These are phyloP conservation scores for Alectoria sarmentosa DNA, from an alignment of 495 filamentous ascomycete genomes.

Conservation along the genomic window DNA sequence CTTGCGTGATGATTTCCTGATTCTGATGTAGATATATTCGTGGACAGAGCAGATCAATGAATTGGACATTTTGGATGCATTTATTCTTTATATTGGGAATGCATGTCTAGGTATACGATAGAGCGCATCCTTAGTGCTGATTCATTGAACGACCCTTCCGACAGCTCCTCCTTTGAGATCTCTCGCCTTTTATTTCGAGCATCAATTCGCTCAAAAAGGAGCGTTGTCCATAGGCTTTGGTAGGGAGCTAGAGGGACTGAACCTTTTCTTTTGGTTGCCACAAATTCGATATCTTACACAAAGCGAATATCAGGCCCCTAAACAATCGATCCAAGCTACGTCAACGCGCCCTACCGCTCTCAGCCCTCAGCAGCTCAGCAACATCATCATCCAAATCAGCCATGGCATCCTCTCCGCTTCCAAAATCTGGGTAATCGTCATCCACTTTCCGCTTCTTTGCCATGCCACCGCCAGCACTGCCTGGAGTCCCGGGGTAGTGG, in stretches of 20 bases:
- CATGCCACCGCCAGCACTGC: conserved; percentile 34
- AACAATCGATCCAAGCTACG: not conserved
- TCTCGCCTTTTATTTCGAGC: too few species aligned
- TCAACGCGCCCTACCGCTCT: conserved; percentile 32
- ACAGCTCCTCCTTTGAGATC: not conserved
- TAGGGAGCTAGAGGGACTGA: too few species aligned
- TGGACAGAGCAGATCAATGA: not conserved
- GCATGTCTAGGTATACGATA: too few species aligned
- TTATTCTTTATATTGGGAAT: too few species aligned
- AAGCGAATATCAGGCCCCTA: not conserved
- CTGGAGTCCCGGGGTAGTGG: conserved; percentile 32
- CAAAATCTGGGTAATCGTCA: conserved; percentile 65
- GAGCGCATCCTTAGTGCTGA: not conserved
- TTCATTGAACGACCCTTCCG: not conserved
- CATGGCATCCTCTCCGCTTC: conserved; percentile 49
- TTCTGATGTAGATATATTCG: not conserved
- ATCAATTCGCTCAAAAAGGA: too few species aligned
- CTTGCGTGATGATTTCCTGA: not conserved
- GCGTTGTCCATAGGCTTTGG: too few species aligned
- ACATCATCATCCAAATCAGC: conserved; percentile 78
- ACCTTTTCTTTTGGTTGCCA: too few species aligned
- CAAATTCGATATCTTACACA: not conserved
- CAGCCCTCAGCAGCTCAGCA: conserved; percentile 64
- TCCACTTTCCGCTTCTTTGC: conserved; percentile 72
- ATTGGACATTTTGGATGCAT: not conserved